These are phyloP conservation scores for Podila clonocystis DNA, from an alignment of 192 early-diverging fungal species.

Conservation along the genomic window DNA sequence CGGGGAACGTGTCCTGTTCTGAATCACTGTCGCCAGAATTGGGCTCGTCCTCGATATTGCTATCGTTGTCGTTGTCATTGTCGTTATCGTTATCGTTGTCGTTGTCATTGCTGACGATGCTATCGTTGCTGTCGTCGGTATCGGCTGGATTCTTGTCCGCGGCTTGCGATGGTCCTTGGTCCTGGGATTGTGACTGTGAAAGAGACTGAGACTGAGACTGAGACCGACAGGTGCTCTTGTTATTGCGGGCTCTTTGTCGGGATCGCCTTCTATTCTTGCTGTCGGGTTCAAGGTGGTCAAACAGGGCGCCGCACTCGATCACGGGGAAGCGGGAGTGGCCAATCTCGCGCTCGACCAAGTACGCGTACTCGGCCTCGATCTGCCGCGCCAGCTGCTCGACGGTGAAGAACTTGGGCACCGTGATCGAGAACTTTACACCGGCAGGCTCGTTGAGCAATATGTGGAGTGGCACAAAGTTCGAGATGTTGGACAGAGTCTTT, in stretches of 20 bases:
- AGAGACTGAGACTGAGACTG: no score
- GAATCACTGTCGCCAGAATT: no score
- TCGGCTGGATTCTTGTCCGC: neutral
- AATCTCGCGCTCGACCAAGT: slow-evolving; percentile 48
- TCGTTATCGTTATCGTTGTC: neutral
- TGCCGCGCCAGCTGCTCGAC: slow-evolving; percentile 71
- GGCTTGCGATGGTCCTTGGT: no score
- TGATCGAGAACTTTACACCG: slow-evolving; percentile 56
- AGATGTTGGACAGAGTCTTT: slow-evolving; percentile 48
- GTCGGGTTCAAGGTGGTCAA: slow-evolving; percentile 39
- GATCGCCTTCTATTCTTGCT: neutral
- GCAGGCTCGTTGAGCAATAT: slow-evolving; percentile 51
- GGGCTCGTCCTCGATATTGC: no score
- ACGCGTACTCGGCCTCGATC: slow-evolving; percentile 78
- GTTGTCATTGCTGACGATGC: neutral
- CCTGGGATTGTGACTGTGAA: no score
- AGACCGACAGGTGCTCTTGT: neutral
- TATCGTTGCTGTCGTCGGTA: neutral
- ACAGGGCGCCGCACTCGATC: slow-evolving; percentile 57
- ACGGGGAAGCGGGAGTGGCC: slow-evolving; percentile 32
- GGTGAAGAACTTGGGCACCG: slow-evolving; percentile 61
- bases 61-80: neutral
- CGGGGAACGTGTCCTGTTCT: neutral
- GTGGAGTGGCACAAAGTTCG: slow-evolving; percentile 59
- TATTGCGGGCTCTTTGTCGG: neutral